Evolutionary conservation across 208 protist species (phyloP), one percentile per base, ranked within the genome.

Genomic region (Novymonas esmeraldas): DNA sequence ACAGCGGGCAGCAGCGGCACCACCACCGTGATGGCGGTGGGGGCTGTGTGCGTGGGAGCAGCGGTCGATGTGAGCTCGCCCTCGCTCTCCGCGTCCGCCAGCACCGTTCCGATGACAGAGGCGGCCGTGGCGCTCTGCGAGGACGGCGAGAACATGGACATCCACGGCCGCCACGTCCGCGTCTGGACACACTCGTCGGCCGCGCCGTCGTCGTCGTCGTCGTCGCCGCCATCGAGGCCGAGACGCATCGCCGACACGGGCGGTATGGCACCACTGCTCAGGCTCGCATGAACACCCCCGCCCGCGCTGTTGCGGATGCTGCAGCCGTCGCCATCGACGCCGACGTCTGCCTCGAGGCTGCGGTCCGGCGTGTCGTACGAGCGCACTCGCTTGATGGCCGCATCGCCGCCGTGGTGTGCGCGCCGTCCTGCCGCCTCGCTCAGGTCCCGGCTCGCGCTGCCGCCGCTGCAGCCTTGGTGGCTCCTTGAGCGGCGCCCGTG

Each of bases 141-240:
- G 9, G 44, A 44, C 0, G 33, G 2, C 6, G 38, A 20, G 7
- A 36, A 56, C 20, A 59, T 26, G 3, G 66, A 34, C 39, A 52
- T 59, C 38, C 38, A 51, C 41, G 2, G 60, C n/a, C 14, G 51
- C 60, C 60, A 61, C 18, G 44, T 57, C 24, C 13, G 44, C 6
- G 60, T 49, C 13, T 6, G 20, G 42, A 49, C 24, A 16, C 39
- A 18, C 14, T 16, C 34, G 6, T 36, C n/a, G 4, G 20, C 10
- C 1, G 0, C 34, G 10, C 28, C 10, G 16, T 52, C 39, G 16
- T 42, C 18, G 16, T 63, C 64, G 11, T 34, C 38, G 6, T 63
- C 45, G 34, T 48, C 16, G 24, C n/a, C n/a, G n/a, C n/a, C n/a
- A n/a, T 41, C 44, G 11, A 31, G 18, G 2, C 22, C 3, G n/a